These are phyloP conservation scores for Linaria vulgaris DNA, from an alignment of 257 asterid genomes.

Conservation along the genomic window DNA sequence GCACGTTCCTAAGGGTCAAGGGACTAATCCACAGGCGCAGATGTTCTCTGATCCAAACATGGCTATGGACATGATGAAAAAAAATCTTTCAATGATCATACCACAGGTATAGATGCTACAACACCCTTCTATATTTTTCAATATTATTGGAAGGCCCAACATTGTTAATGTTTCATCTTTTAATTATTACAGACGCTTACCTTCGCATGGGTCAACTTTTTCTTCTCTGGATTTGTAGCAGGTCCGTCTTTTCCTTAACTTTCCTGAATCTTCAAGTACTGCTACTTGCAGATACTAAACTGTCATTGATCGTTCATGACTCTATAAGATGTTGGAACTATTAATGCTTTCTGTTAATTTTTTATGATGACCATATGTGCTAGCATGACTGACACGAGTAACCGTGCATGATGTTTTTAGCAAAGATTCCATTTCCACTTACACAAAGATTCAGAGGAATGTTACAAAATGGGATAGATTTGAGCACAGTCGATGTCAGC, in stretches of 20 bases:
- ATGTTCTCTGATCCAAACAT: slow-evolving; percentile 97
- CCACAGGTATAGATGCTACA: slow-evolving; percentile 65
- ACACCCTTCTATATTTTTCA: slow-evolving; percentile 1
- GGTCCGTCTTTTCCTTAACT: slow-evolving; percentile 42
- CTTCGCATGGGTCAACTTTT: slow-evolving; percentile 95
- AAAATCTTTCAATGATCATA: slow-evolving; percentile 91
- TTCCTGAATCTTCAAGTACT: slow-evolving; percentile 19
- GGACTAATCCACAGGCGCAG: slow-evolving; percentile 89
- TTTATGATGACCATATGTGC: slow-evolving; percentile 21
- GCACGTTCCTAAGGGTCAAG: slow-evolving; percentile 87
- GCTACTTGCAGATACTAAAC: background rate
- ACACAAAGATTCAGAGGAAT: slow-evolving; percentile 95
- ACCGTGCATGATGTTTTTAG: slow-evolving; percentile 41
- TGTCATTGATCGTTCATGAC: background rate
- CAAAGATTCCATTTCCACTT: slow-evolving; percentile 89
- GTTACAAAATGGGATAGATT: slow-evolving; percentile 93
- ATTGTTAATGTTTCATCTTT: slow-evolving; percentile 24
- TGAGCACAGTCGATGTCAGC: slow-evolving; percentile 95
- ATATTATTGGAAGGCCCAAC: slow-evolving; percentile 10
- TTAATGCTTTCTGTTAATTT: slow-evolving; percentile 8
- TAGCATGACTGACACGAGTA: slow-evolving; percentile 24
- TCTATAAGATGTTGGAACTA: background rate
- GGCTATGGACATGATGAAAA: slow-evolving; percentile 99
- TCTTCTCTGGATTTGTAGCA: slow-evolving; percentile 98
- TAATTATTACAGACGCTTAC: slow-evolving; percentile 76